phyloP scores from a whole-genome alignment of 805 yeast species.

The Pichia paraexigua region DNA sequence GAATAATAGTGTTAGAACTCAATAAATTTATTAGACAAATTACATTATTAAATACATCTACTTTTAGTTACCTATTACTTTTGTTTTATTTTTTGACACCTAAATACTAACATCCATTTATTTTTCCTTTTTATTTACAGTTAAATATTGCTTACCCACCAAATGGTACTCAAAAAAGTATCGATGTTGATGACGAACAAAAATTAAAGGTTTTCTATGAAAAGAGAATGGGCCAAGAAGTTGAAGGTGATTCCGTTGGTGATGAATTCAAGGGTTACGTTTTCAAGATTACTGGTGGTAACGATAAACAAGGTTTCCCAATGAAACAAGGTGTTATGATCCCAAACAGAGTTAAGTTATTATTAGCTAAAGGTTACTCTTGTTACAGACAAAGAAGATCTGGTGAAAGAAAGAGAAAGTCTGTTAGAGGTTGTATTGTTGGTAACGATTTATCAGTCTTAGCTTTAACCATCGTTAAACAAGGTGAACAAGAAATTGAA shows the following conservation, averaged over 20 bases:
- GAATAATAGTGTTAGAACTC: no score
- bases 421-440: slow-evolving; percentile 99
- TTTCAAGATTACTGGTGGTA: slow-evolving; percentile 99
- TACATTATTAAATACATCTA: neutral
- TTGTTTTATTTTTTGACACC: neutral
- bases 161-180: slow-evolving; percentile 98
- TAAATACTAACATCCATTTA: slow-evolving; percentile 15
- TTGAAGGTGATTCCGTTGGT: slow-evolving; percentile 96
- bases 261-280: slow-evolving; percentile 99
- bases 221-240: slow-evolving; percentile 99
- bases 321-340: slow-evolving; percentile 99
- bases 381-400: slow-evolving; percentile 99
- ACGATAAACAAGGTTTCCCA: slow-evolving; percentile 99
- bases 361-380: slow-evolving; percentile 88
- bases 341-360: slow-evolving; percentile 98
- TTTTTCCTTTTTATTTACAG: slow-evolving; percentile 31
- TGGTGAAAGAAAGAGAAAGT: slow-evolving; percentile 99
- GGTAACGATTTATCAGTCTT: slow-evolving; percentile 95
- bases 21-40: neutral
- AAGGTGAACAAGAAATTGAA: slow-evolving; percentile 92
- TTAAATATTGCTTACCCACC: slow-evolving; percentile 99
- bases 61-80: neutral
- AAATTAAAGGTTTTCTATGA: slow-evolving; percentile 97
- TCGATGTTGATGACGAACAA: slow-evolving; percentile 99
- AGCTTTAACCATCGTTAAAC: slow-evolving; percentile 89